A percentile compares a stretch with the other conserved stretches of the same genome.
Evolutionary conservation across 2,329 filamentous ascomycete species (phyloP).

Genomic region (Monilinia fructigena): DNA sequence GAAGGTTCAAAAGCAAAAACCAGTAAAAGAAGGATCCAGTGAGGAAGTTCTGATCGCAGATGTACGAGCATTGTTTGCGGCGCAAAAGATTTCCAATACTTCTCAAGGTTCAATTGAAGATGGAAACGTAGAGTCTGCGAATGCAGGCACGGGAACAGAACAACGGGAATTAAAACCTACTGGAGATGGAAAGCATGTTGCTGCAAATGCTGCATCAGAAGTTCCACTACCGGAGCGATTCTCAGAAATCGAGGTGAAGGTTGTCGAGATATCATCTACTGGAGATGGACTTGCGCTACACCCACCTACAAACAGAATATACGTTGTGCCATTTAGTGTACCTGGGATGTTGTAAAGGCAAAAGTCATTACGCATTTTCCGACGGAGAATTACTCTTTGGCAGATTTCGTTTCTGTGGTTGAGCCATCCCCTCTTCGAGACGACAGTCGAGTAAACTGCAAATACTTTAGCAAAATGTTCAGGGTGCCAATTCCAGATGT

Average conservation of each 20-base stretch:
- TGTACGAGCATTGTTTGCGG: conserved; percentile 53
- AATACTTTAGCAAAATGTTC: conserved; percentile 84
- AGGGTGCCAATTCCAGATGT: conserved; percentile 97
- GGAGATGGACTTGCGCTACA: conserved; percentile 83
- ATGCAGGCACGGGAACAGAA: conserved; percentile 28
- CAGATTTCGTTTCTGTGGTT: conserved; percentile 78
- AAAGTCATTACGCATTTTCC: conserved; percentile 74
- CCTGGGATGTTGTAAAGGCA: conserved; percentile 80
- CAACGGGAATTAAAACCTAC: conserved; percentile 26
- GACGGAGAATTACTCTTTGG: conserved; percentile 66
- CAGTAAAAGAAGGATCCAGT: conserved; percentile 56
- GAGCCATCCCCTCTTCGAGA: conserved; percentile 74
- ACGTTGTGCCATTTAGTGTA: conserved; percentile 82
- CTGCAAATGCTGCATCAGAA: conserved; percentile 29
- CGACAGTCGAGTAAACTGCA: conserved; percentile 72
- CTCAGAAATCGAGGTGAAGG: conserved; percentile 77
- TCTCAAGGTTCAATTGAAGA: conserved; percentile 5
- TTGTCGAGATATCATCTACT: conserved; percentile 81
- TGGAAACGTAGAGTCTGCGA: conserved; percentile 30
- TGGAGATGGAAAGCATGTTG: conserved; percentile 29
- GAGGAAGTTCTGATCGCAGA: conserved; percentile 68
- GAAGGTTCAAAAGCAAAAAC: conserved; percentile 57
- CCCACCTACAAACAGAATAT: conserved; percentile 64
- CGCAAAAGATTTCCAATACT: conserved; percentile 39
- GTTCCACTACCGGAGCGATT: conserved; percentile 61